Evolutionary conservation across 345 rosid species (phyloP), one percentile per base, ranked within the genome.

Genomic region (Aquilaria malaccensis): DNA sequence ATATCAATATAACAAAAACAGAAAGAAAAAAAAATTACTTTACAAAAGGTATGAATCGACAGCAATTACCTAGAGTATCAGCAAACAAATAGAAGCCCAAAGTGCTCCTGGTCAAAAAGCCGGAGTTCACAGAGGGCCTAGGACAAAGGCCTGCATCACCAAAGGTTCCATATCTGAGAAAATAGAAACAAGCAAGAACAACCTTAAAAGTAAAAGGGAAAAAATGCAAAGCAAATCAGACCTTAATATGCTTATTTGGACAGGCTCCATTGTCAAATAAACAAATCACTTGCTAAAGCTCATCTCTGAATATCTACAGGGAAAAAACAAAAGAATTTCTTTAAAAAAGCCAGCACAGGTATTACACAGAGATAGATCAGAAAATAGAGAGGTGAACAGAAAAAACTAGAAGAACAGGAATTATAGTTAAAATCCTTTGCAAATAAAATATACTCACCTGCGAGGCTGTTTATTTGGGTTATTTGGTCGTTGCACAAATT

Each of bases 291-390:
- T 81, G 80, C 86, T 75, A 78, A 80, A 87, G 67, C 79, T 85
- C 95, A 87, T 87, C 68, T 83, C 85, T 0, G 94, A 86, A 66
- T 84, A 85, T 76, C 91, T 85, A 72, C 79, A 81, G 13, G 12
- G 64, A 66, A 58, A 62, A 33, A 52, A 50, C 10, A 55, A 5
- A 58, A 45, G 10, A 55, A 33, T 49, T 13, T 5, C 30, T 37
- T 37, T 37, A 37, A 9, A 37, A 37, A 5, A 37, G 7, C 43
- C 43, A 3, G 7, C 7, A 37, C 43, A 37, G 7, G 43, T 37
- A 37, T 37, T 22, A 22, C 22, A 22, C 22, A 22, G 22, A 22
- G 22, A 22, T 22, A 22, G 22, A 22, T 22, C 30, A 66, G 14
- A 52, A 62, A 54, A 58, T 32, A 13, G 59, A n/a, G 37, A 60